Evolutionary conservation across 805 yeast genomes (phyloP).

Genomic region (Suhomyces sp.): DNA sequence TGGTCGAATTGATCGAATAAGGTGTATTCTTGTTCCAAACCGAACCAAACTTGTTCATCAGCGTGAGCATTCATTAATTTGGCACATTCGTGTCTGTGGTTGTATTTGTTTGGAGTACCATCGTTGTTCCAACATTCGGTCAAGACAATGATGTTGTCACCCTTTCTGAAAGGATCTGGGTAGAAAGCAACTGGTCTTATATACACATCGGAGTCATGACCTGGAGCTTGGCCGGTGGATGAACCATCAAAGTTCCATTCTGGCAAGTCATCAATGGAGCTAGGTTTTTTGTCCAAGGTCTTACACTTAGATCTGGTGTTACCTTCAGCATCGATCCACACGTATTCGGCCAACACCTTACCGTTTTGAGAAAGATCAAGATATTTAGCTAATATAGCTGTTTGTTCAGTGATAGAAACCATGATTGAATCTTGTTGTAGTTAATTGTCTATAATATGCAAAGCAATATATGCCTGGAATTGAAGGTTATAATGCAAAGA

Average conservation of each 20-base stretch:
- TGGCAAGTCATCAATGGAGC: conserved; percentile 81
- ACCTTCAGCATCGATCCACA: conserved; percentile 96
- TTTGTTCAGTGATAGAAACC: conserved; percentile 58
- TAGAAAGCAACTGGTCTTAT: conserved; percentile 93
- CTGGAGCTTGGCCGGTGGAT: conserved; percentile 98
- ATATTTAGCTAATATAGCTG: conserved; percentile 81
- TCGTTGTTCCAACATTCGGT: conserved; percentile 98
- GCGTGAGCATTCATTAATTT: conserved; percentile 92
- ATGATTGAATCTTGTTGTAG: too few relatives aligned
- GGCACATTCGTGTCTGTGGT: conserved; percentile 97
- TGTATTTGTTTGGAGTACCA: conserved; percentile 98
- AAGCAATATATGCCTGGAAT: too few relatives aligned
- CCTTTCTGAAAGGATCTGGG: conserved; percentile 97
- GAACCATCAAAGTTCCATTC: conserved; percentile 99
- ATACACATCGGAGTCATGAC: conserved; percentile 92
- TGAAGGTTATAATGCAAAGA: not conserved
- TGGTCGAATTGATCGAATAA: conserved; percentile 86
- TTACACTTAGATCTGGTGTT: conserved; percentile 91
- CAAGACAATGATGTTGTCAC: conserved; percentile 92
- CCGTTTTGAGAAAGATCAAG: conserved; percentile 83
- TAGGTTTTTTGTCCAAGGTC: conserved; percentile 69
- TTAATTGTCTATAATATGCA: conserved; percentile 6
- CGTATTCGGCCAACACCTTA: conserved; percentile 88
- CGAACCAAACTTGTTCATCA: conserved; percentile 89
- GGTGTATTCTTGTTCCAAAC: conserved; percentile 98